Conservation (phyloP, 306 rosid species). For the Cajanus cajan region DNA sequence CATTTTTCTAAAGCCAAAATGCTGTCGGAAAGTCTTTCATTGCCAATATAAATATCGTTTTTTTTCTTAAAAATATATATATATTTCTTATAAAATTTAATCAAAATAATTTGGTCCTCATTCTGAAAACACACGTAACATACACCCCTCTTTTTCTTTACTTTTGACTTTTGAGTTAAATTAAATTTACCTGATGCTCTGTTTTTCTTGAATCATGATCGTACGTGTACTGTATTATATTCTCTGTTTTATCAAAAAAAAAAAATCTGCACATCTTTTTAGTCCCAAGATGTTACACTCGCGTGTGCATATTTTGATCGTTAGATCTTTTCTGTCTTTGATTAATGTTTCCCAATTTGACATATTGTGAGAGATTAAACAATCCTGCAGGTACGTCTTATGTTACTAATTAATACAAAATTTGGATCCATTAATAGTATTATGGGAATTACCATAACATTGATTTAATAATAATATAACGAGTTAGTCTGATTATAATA, state of each 20-base stretch:
- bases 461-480: no score
- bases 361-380: not conserved
- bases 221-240: not conserved
- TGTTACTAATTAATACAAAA: not conserved
- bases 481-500: no score
- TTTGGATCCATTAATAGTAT: not conserved
- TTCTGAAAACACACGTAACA: not conserved
- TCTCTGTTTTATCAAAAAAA: no score
- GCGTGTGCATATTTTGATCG: not conserved
- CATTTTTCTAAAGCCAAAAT: not conserved
- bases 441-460: no score
- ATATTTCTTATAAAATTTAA: not conserved
- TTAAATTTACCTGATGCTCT: not conserved
- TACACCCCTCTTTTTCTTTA: not conserved
- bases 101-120: not conserved
- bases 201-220: not conserved
- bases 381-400: not conserved
- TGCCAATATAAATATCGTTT: not conserved
- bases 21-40: conserved; percentile 8
- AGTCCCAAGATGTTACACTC: not conserved
- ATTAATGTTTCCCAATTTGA: not conserved
- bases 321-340: not conserved
- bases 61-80: no score
- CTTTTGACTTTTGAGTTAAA: not conserved
- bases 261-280: not conserved